These are phyloP conservation scores for Tuber borchii DNA, from an alignment of 495 filamentous ascomycete species.

Conservation along the genomic window DNA sequence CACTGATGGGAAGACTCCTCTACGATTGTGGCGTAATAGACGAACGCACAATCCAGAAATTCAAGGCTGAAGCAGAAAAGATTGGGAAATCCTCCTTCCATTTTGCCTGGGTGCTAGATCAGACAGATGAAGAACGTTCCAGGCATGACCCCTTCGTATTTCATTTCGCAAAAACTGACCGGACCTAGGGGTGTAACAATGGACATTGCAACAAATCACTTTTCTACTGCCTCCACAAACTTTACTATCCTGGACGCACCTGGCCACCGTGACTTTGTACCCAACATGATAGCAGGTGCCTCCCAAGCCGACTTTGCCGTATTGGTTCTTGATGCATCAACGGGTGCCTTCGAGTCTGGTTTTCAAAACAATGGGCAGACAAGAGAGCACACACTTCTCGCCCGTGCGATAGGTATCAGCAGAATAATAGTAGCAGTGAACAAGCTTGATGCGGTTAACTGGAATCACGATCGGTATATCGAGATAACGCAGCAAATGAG, in stretches of 20 bases:
- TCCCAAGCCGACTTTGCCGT: constrained; percentile 95
- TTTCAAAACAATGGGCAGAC: constrained; percentile 88
- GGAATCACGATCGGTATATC: constrained; percentile 72
- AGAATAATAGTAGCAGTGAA: constrained; percentile 85
- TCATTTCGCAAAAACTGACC: background rate
- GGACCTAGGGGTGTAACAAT: constrained; percentile 71
- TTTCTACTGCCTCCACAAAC: constrained; percentile 73
- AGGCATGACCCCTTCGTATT: constrained; percentile 43
- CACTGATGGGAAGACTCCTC: constrained; percentile 90
- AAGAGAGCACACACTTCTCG: constrained; percentile 81
- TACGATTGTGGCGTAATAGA: constrained; percentile 83
- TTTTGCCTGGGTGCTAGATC: constrained; percentile 92
- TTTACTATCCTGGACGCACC: constrained; percentile 96
- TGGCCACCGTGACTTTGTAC: constrained; percentile 90
- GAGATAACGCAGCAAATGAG: constrained; percentile 79
- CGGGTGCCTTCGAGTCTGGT: constrained; percentile 84
- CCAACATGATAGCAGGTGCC: constrained; percentile 97
- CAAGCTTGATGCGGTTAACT: constrained; percentile 69
- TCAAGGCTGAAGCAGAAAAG: constrained; percentile 76
- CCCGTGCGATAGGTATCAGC: constrained; percentile 86
- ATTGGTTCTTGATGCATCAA: constrained; percentile 82
- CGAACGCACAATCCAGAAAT: constrained; percentile 77
- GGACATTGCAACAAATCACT: constrained; percentile 89
- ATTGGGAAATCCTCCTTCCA: constrained; percentile 95
- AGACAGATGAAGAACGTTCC: constrained; percentile 74